Conservation (phyloP, 1,284 basidiomycete species). For the Phlebopus sp. region DNA sequence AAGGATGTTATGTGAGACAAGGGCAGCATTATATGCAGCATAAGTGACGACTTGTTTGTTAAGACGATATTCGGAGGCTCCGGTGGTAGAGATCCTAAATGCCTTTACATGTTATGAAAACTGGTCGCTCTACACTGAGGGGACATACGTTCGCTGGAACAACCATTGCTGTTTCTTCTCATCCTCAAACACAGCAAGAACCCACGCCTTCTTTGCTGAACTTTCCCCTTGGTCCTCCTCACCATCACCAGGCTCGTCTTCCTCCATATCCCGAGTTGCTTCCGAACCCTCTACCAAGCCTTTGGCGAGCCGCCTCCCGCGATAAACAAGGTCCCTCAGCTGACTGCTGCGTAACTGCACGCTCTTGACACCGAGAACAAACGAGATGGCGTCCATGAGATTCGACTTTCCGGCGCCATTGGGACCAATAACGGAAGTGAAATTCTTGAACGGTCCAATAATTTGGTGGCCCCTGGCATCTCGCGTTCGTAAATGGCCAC, state of each 20-base stretch:
- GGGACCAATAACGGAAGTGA: constrained; percentile 95
- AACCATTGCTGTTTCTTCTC: constrained; percentile 76
- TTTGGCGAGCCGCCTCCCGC: constrained; percentile 75
- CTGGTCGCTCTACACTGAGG: background rate
- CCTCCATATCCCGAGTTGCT: constrained; percentile 44
- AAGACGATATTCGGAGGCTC: constrained; percentile 86
- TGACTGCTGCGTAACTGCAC: constrained; percentile 92
- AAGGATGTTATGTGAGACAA: constrained; percentile 90
- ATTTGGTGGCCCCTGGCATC: constrained; percentile 70
- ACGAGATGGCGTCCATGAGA: constrained; percentile 99
- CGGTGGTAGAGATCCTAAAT: constrained; percentile 77
- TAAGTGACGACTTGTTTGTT: constrained; percentile 80
- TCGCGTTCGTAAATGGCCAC: constrained; percentile 6
- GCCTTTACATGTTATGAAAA: constrained; percentile 4
- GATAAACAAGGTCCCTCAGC: constrained; percentile 93
- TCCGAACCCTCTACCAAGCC: constrained; percentile 49
- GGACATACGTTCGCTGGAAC: constrained; percentile 85
- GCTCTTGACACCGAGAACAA: constrained; percentile 95
- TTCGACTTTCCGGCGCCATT: constrained; percentile 99
- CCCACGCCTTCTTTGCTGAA: constrained; percentile 90
- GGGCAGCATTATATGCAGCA: constrained; percentile 80
- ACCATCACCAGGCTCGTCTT: constrained; percentile 47
- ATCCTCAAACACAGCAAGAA: constrained; percentile 89
- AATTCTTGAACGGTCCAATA: constrained; percentile 89
- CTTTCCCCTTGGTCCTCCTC: constrained; percentile 69